phyloP scores from a whole-genome alignment of 1,284 basidiomycete species.

The Boletus sp. region DNA sequence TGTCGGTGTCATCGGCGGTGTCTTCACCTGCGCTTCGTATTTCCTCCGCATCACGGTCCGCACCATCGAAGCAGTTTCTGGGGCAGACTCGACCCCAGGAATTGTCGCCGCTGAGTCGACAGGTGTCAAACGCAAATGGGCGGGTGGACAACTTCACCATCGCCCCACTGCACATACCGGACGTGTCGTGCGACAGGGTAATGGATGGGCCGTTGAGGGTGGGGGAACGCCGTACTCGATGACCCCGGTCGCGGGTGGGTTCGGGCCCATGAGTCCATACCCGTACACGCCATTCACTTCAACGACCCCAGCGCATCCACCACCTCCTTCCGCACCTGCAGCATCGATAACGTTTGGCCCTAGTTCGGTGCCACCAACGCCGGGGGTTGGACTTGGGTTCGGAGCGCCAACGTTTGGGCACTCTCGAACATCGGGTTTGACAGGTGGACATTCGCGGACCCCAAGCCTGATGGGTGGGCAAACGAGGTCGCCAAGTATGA shows the following conservation, averaged over 20 bases:
- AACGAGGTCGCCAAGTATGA: constrained; percentile 7
- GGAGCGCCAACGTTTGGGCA: constrained; percentile 32
- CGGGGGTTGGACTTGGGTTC: constrained; percentile 33
- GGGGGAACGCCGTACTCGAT: constrained; percentile 16
- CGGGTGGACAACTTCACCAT: constrained; percentile 42
- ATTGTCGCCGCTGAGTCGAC: constrained; percentile 62
- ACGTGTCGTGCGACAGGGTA: constrained; percentile 38
- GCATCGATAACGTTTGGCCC: constrained; percentile 6
- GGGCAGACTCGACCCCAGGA: constrained; percentile 51
- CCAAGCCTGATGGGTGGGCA: constrained; percentile 14
- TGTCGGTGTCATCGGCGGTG: constrained; percentile 76
- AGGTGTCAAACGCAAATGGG: constrained; percentile 48
- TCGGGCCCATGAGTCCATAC: constrained; percentile 32
- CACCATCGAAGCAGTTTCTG: constrained; percentile 64
- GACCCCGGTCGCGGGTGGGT: constrained; percentile 36
- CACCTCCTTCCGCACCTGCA: constrained; percentile 4
- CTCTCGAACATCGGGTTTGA: constrained; percentile 5
- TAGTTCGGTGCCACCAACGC: constrained; percentile 30
- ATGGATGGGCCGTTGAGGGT: constrained; percentile 44
- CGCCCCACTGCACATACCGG: constrained; percentile 29
- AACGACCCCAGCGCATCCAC: constrained; percentile 6
- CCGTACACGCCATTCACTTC: constrained; percentile 34
- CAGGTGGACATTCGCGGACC: constrained; percentile 4
- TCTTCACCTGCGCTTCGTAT: constrained; percentile 78
- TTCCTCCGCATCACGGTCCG: constrained; percentile 65